Evolutionary conservation across 1,284 basidiomycete species (phyloP).

Genomic region (Cutaneotrichosporon cavernicola): DNA sequence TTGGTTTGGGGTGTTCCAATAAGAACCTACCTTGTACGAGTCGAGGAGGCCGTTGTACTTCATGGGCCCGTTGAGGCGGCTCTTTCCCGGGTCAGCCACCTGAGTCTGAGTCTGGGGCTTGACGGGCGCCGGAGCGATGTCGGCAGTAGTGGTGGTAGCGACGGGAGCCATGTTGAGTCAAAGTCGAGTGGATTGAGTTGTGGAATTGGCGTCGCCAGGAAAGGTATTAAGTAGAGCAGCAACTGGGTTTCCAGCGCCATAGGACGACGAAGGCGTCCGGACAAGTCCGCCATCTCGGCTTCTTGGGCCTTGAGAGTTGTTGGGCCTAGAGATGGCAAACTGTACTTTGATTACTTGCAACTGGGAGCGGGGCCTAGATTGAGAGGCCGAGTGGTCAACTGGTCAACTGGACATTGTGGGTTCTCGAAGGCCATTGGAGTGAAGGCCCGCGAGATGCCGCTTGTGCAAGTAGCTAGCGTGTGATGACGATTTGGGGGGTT

Average conservation of each 20-base stretch:
- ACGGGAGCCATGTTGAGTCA: slow-evolving; percentile 6
- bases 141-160: slow-evolving; percentile 2
- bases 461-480: too few species aligned
- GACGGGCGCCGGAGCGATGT: neutral
- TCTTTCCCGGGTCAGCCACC: slow-evolving; percentile 3
- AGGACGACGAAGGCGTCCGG: neutral
- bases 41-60: slow-evolving; percentile 10
- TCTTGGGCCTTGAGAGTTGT: neutral
- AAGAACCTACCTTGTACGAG: neutral
- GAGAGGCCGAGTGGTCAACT: neutral
- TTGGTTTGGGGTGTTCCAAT: too few species aligned
- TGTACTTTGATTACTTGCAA: too few species aligned
- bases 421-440: neutral
- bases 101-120: neutral
- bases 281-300: neutral
- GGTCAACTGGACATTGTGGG: neutral
- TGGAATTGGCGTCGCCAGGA: neutral
- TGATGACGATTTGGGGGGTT: too few species aligned
- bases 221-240: neutral
- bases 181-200: neutral
- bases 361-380: neutral
- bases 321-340: neutral
- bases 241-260: neutral
- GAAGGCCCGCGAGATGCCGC: too few species aligned
- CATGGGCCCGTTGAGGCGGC: slow-evolving; percentile 10